Conservation (phyloP, 1,284 basidiomycete species). For the Anthracocystis walkeri region DNA sequence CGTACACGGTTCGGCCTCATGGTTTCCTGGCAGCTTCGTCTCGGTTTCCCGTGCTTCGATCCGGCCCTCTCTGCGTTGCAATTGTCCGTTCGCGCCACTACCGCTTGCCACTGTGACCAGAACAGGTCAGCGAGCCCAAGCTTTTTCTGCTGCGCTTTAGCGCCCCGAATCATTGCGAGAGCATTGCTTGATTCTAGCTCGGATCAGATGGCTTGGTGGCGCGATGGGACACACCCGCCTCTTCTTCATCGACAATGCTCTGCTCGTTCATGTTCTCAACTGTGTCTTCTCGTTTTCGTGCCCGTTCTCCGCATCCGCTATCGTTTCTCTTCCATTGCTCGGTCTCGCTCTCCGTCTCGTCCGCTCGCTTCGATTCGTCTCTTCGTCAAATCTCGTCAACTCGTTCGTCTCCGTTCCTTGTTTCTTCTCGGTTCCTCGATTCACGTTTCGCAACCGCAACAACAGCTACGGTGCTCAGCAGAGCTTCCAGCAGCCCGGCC, state of each 20-base stretch:
- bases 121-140: not conserved
- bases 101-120: not conserved
- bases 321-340: not conserved
- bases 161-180: not conserved
- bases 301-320: not conserved
- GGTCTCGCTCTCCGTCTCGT: conserved; percentile 7
- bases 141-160: not conserved
- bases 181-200: not conserved
- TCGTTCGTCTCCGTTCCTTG: conserved; percentile 4
- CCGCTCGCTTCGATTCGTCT: conserved; percentile 1
- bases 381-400: conserved; percentile 16
- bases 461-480: conserved; percentile 46
- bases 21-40: conserved; percentile 15
- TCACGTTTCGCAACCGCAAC: conserved; percentile 1
- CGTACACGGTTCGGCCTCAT: not conserved
- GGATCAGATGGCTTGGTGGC: not conserved
- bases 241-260: not conserved
- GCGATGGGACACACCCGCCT: not conserved
- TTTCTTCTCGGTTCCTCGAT: conserved; percentile 1
- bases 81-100: not conserved
- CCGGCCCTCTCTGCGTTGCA: not conserved
- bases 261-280: conserved; percentile 30
- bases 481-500: conserved; percentile 47
- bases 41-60: conserved; percentile 4
- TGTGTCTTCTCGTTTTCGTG: conserved; percentile 21